Conservation (phyloP, 2,329 filamentous ascomycete genomes). For the Pseudocercospora vitis region DNA sequence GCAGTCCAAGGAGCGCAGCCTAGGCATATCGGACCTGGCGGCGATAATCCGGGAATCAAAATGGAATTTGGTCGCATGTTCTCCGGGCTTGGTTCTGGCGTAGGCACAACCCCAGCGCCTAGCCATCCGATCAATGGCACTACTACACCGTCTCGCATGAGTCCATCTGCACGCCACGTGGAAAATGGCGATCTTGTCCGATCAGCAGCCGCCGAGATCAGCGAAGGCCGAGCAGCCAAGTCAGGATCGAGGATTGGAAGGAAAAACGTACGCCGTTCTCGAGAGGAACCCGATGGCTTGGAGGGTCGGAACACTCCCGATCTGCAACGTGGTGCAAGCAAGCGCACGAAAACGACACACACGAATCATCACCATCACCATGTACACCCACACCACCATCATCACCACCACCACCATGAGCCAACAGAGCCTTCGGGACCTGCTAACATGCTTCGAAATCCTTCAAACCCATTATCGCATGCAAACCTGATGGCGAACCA, state of each 20-base stretch:
- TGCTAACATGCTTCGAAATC: constrained; percentile 31
- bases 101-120: constrained; percentile 54
- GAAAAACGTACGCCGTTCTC: constrained; percentile 66
- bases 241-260: constrained; percentile 43
- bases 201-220: constrained; percentile 36
- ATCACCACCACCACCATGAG: constrained; percentile 37
- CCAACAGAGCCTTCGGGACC: constrained; percentile 21
- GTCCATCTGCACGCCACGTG: constrained; percentile 31
- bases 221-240: constrained; percentile 42
- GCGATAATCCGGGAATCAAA: constrained; percentile 80
- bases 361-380: constrained; percentile 57
- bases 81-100: constrained; percentile 78
- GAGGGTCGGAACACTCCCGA: constrained; percentile 46
- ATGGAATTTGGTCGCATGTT: constrained; percentile 95
- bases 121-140: constrained; percentile 52
- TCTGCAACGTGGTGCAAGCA: constrained; percentile 60
- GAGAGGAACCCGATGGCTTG: constrained; percentile 69
- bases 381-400: constrained; percentile 51
- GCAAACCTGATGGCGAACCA: constrained; percentile 31
- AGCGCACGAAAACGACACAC: constrained; percentile 56
- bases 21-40: constrained; percentile 72
- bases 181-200: constrained; percentile 33
- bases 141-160: constrained; percentile 53
- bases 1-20: constrained; percentile 90
- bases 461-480: constrained; percentile 35